Base-by-base conservation (phyloP, 1,139 yeast species). In the Petasospora rhodanensis region DNA sequence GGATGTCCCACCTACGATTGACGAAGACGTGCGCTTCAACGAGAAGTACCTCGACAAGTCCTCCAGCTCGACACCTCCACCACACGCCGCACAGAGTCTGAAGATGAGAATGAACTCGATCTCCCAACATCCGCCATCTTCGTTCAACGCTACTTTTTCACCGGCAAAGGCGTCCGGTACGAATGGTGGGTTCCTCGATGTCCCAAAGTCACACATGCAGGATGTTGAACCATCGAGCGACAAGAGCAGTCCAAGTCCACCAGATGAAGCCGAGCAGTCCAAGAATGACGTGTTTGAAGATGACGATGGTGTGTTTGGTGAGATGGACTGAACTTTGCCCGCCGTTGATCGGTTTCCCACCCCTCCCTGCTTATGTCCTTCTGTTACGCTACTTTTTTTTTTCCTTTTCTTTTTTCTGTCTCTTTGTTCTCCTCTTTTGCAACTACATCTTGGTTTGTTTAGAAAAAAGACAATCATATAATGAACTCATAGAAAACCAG, bases 231-330 rank as follows among this genome's bases (percentile, higher is more conserved):
- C 26, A 17, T 24, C 19, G 7, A 35, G 26, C n/a, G 28, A 23
- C 3, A 29, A 26, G 13, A 32, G 24, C 14, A 34, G 25, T 22
- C 37, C n/a, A 12, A 21, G 19, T 18, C 19, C 19, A 18, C n/a
- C n/a, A n/a, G n/a, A n/a, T n/a, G n/a, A n/a, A n/a, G n/a, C n/a
- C n/a, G n/a, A n/a, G n/a, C n/a, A n/a, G n/a, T n/a, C 33, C 3
- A 40, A 41, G 14, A 37, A 35, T 14, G 43, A 37, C 4, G 41
- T 35, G 7, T 39, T 37, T 5, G 37, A 34, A 15, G 45, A 44
- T 31, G 45, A 46, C 17, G 31, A 28, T 3, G 55, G 56, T 22
- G 57, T 58, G 6, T 58, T 59, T 42, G 64, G 63, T n/a, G n/a
- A n/a, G n/a, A n/a, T n/a, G n/a, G n/a, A n/a, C n/a, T n/a, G n/a